Conservation (phyloP, 2,329 filamentous ascomycete genomes). For the Pochonia chlamydosporia region DNA sequence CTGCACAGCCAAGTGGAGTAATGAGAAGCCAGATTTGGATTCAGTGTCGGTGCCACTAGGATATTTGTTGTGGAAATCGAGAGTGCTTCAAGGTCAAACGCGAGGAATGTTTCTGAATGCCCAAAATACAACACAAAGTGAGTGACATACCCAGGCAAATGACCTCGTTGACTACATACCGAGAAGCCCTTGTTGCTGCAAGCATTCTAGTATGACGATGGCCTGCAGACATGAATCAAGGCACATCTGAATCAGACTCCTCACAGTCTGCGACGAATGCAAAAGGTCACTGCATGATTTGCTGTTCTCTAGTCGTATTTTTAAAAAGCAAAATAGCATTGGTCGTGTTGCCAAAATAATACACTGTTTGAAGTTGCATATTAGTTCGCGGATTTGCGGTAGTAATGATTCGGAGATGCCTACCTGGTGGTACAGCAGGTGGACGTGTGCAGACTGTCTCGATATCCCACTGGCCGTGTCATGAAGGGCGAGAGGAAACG, state of each 20-base stretch:
- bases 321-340: conserved; percentile 18
- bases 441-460: conserved; percentile 24
- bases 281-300: background rate
- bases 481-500: conserved; percentile 22
- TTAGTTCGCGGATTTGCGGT: too few species aligned
- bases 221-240: conserved; percentile 17
- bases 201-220: conserved; percentile 27
- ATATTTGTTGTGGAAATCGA: conserved; percentile 33
- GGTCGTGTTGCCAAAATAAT: conserved; percentile 19
- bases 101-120: conserved; percentile 37
- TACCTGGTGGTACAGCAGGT: conserved; percentile 28
- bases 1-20: conserved; percentile 27
- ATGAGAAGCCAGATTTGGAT: conserved; percentile 22
- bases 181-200: conserved; percentile 35
- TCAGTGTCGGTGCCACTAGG: conserved; percentile 26
- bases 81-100: conserved; percentile 36
- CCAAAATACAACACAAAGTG: too few species aligned
- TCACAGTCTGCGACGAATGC: background rate
- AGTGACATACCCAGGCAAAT: too few species aligned
- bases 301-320: conserved; percentile 13
- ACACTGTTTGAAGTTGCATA: conserved; percentile 9
- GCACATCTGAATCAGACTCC: conserved; percentile 12
- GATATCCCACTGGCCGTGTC: conserved; percentile 26
- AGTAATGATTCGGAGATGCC: too few species aligned
- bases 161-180: conserved; percentile 20